phyloP scores from a whole-genome alignment of 371 early-diverging fungal genomes.

The Mucor plumbeus region DNA sequence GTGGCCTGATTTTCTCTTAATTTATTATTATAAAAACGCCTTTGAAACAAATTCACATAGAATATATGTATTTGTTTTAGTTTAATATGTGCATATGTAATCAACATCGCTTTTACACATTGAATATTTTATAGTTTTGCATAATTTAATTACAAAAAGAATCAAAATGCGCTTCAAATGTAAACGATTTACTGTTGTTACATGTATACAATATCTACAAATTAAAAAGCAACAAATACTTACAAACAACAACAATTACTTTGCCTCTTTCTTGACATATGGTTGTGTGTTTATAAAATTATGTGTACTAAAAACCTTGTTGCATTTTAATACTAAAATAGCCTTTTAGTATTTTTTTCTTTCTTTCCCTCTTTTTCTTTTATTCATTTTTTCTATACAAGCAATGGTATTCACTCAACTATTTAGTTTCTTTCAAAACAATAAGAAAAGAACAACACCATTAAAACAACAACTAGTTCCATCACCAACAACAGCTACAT shows the following conservation, averaged over 20 bases:
- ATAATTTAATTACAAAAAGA: too few relatives aligned
- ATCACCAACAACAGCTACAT: not conserved
- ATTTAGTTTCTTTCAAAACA: not conserved
- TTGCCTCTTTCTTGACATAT: not conserved
- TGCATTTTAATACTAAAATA: constrained; percentile 7
- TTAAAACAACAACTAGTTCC: not conserved
- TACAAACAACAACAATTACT: not conserved
- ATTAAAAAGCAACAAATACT: not conserved
- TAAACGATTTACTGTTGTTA: not conserved
- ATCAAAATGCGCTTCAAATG: too few relatives aligned
- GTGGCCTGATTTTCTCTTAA: too few relatives aligned
- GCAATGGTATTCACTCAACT: not conserved
- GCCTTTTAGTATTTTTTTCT: not conserved
- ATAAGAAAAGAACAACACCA: constrained; percentile 1
- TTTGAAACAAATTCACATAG: too few relatives aligned
- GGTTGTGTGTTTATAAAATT: not conserved
- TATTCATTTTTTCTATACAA: not conserved
- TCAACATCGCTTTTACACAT: too few relatives aligned
- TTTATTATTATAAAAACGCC: too few relatives aligned
- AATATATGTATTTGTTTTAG: too few relatives aligned
- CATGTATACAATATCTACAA: not conserved
- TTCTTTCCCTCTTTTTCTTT: not conserved
- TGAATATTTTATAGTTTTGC: too few relatives aligned
- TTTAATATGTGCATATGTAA: too few relatives aligned
- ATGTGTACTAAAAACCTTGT: constrained; percentile 3